phyloP scores from a whole-genome alignment of 805 yeast genomes.

The Myxozyma neotropica region DNA sequence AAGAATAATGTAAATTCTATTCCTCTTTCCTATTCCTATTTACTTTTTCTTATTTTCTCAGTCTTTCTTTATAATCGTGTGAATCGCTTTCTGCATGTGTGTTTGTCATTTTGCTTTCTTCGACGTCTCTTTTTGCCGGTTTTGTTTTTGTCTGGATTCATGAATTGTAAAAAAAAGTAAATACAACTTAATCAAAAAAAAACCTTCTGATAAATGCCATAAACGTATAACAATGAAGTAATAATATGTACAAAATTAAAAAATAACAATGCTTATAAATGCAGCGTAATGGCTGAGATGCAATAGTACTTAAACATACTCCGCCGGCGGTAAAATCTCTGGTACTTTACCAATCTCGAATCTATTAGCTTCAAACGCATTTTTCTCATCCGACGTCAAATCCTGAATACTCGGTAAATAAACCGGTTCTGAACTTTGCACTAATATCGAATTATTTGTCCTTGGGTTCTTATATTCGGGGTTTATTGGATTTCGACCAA shows the following conservation, averaged over 20 bases:
- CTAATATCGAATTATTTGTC: constrained; percentile 1
- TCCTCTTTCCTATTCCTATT: not conserved
- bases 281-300: not conserved
- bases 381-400: constrained; percentile 17
- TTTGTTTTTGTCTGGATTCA: not conserved
- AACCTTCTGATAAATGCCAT: too few relatives aligned
- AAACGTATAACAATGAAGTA: constrained; percentile 1
- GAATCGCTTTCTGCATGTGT: not conserved
- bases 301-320: constrained; percentile 28
- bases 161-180: constrained; percentile 9
- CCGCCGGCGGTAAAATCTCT: constrained; percentile 69
- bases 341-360: constrained; percentile 70
- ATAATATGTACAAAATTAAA: not conserved
- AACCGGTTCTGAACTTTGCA: constrained; percentile 10
- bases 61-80: not conserved
- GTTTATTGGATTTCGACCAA: constrained; percentile 2
- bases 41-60: not conserved
- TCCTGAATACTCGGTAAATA: constrained; percentile 21
- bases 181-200: constrained; percentile 6
- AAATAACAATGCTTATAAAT: too few relatives aligned
- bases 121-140: not conserved
- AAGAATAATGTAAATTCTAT: not conserved
- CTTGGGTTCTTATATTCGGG: constrained; percentile 1
- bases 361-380: constrained; percentile 40
- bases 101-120: not conserved